These are phyloP conservation scores for Novymonas esmeraldas DNA, from an alignment of 208 protist species.

Conservation along the genomic window DNA sequence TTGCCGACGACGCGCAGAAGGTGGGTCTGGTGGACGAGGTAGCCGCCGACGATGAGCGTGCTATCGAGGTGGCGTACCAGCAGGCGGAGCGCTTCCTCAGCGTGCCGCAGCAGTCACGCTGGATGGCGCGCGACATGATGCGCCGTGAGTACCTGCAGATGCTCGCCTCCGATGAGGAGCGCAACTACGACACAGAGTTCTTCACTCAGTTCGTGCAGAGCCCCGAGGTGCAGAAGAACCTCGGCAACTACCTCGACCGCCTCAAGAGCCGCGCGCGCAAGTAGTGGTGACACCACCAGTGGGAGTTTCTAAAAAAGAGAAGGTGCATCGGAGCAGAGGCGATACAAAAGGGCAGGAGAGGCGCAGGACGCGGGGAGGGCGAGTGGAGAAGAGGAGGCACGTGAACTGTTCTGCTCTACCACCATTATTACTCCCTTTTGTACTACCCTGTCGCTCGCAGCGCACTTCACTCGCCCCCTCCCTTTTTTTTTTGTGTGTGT, in stretches of 20 bases:
- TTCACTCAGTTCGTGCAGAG: constrained; percentile 68
- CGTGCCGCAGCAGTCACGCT: constrained; percentile 70
- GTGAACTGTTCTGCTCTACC: too few relatives aligned
- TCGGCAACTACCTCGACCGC: constrained; percentile 58
- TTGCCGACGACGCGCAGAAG: constrained; percentile 62
- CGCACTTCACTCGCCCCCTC: too few relatives aligned
- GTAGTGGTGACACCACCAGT: too few relatives aligned
- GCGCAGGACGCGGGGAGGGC: too few relatives aligned
- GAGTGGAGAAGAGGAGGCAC: too few relatives aligned
- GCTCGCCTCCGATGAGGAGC: constrained; percentile 73
- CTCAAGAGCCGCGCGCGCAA: constrained; percentile 58
- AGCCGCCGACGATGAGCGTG: constrained; percentile 45
- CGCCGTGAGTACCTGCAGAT: constrained; percentile 77
- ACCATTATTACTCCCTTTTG: too few relatives aligned
- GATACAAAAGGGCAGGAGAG: too few relatives aligned
- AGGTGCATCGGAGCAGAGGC: too few relatives aligned
- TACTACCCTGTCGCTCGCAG: too few relatives aligned
- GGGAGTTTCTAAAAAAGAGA: too few relatives aligned
- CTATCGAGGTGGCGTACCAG: constrained; percentile 48
- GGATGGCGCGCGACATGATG: constrained; percentile 86
- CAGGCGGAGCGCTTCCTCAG: constrained; percentile 65
- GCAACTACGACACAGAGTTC: constrained; percentile 84
- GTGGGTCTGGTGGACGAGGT: constrained; percentile 75
- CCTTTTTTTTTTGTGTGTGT: too few relatives aligned
- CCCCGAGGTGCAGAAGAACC: constrained; percentile 72